A percentile compares a stretch with the other conserved stretches of the same genome.
These are phyloP conservation scores for Leccinum pellstonianum DNA, from an alignment of 768 basidiomycete genomes.

Conservation along the genomic window DNA sequence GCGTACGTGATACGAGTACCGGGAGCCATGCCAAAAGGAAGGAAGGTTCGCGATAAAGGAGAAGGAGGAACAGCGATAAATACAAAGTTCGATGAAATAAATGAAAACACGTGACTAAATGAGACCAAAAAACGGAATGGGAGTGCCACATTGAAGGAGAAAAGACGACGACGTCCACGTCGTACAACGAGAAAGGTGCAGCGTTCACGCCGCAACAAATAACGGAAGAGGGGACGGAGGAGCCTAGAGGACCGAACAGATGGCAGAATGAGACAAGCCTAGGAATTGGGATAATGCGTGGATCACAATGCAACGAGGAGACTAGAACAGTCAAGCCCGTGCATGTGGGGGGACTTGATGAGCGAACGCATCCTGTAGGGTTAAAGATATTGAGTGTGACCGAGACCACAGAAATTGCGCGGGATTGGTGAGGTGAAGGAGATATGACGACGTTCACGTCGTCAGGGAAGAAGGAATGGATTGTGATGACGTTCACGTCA, in stretches of 20 bases:
- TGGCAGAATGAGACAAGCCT: not conserved
- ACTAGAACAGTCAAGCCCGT: not conserved
- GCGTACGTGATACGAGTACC: not conserved
- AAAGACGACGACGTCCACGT: not conserved
- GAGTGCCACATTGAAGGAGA: not conserved
- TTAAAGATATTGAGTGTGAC: not conserved
- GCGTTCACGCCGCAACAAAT: not conserved
- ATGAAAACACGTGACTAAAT: not conserved
- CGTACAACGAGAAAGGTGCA: not conserved
- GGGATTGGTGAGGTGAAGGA: not conserved
- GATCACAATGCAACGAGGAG: not conserved
- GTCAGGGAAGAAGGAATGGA: not conserved
- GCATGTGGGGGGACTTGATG: not conserved
- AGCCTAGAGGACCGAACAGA: not conserved
- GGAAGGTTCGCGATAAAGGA: not conserved
- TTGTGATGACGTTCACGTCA: too few relatives aligned
- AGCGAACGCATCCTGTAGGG: not conserved
- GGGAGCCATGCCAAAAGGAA: not conserved
- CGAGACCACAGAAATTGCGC: not conserved
- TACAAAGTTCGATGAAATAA: not conserved
- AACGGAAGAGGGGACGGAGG: not conserved
- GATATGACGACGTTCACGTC: not conserved
- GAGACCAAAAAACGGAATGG: too few relatives aligned
- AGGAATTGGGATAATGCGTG: not conserved
- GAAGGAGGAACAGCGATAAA: too few relatives aligned